Base-by-base conservation (phyloP, 2,329 filamentous ascomycete genomes). In the Zasmidium cellare region DNA sequence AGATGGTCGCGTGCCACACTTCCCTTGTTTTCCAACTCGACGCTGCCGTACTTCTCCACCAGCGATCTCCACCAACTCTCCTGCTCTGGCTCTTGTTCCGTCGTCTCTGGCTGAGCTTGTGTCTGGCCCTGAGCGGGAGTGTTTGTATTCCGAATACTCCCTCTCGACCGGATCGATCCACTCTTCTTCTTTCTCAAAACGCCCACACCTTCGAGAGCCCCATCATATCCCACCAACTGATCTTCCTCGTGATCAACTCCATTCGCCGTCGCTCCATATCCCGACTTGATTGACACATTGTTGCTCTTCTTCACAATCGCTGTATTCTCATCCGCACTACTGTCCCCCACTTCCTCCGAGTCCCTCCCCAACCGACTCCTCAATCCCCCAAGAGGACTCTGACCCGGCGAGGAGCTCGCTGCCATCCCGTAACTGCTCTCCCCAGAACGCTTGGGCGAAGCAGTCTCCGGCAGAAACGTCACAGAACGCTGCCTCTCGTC, bases 21-120 rank as follows among this genome's bases (percentile, higher is more conserved):
- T 41, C 90, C 90, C 74, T 91, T 93, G 70, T 94, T 94, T 74
- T 94, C 90, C 59, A 94, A 75, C 77, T 93, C 90, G 52, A 94
- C 82, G 59, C 79, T 82, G 18, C 85, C 85, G 64, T 85, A 87
- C 65, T 83, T 84, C 45, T 86, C 83, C 41, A 80, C 73, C 41
- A 84, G 71, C 28, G 70, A 69, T 65, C 77, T 76, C 80, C 82
- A 86, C 82, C 86, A 86, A 45, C 71, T 65, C 7, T 69, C 64
- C 9, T 66, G 57, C 31, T 69, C 59, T 28, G 71, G 68, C 1
- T 62, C 63, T 35, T 52, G 47, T 23, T 63, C 59, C 12, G 61
- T 20, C 48, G 60, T 25, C 28, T 47, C 49, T 53, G 49, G 22
- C 46, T 55, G 53, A 44, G 38, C 41, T 38, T 54, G 46, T 31